Evolutionary conservation across 352 stramenopile species (phyloP).

Genomic region (Pythium myriotylum): DNA sequence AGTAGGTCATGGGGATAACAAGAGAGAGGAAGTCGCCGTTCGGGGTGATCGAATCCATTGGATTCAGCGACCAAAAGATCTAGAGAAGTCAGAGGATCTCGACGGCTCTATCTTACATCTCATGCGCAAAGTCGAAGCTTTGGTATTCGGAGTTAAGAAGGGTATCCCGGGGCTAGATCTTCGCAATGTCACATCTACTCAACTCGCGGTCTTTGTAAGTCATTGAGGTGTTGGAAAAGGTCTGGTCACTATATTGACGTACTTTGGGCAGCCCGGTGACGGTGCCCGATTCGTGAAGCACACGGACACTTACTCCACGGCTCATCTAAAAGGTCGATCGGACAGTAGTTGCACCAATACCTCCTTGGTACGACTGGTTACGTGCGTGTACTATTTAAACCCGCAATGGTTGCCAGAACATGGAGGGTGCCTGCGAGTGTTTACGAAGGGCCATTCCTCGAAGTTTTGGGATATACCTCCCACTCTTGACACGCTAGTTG

Average conservation of each 20-base stretch:
- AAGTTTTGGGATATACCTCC: conserved; percentile 76
- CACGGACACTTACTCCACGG: conserved; percentile 62
- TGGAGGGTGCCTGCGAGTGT: conserved; percentile 70
- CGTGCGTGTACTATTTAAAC: conserved; percentile 89
- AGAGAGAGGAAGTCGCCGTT: conserved; percentile 41
- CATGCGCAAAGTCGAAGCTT: conserved; percentile 47
- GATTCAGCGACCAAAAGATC: conserved; percentile 49
- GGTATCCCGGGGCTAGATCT: conserved; percentile 50
- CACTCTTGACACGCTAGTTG: conserved; percentile 83
- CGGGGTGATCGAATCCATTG: conserved; percentile 74
- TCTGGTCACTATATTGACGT: no score
- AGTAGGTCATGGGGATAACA: conserved; percentile 43
- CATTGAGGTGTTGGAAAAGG: no score
- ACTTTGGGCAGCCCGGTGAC: conserved; percentile 57
- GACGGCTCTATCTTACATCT: conserved; percentile 46
- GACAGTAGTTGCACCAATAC: conserved; percentile 19
- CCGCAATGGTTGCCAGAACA: conserved; percentile 59
- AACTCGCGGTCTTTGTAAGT: conserved; percentile 77
- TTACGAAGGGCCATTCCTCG: conserved; percentile 23
- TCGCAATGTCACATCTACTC: conserved; percentile 71
- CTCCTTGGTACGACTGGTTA: conserved; percentile 61
- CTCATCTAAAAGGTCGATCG: conserved; percentile 25
- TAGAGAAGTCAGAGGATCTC: conserved; percentile 30
- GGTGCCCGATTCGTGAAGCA: conserved; percentile 71
- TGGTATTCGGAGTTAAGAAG: conserved; percentile 61